Evolutionary conservation across 805 yeast species (phyloP).

Genomic region (Yarrowia keelungensis): DNA sequence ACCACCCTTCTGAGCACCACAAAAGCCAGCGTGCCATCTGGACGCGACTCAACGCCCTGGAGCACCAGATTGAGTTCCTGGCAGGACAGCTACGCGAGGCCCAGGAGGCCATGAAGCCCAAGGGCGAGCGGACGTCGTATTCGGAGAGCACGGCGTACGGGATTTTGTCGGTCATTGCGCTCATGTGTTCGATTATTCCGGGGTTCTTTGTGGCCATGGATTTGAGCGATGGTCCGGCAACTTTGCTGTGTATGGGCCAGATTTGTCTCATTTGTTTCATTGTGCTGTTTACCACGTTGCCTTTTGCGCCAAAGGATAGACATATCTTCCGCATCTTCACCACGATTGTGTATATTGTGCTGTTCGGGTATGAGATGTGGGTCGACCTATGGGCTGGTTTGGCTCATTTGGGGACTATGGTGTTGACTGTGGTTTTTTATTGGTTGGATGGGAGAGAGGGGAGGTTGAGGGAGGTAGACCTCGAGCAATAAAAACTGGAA

Average conservation of each 20-base stretch:
- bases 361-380: conserved; percentile 8
- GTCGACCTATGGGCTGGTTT: conserved; percentile 14
- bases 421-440: conserved; percentile 10
- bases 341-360: neutral
- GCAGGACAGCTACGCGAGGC: conserved; percentile 16
- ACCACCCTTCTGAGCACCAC: conserved; percentile 11
- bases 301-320: conserved; percentile 17
- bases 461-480: neutral
- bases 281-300: conserved; percentile 25
- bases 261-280: conserved; percentile 19
- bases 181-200: conserved; percentile 20
- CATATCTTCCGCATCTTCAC: conserved; percentile 23
- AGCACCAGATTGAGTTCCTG: conserved; percentile 17
- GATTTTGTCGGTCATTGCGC: conserved; percentile 12
- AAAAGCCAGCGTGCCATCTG: conserved; percentile 7
- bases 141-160: conserved; percentile 22
- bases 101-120: conserved; percentile 19
- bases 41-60: conserved; percentile 26
- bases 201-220: conserved; percentile 32
- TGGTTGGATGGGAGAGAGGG: neutral
- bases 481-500: neutral
- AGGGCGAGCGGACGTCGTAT: neutral
- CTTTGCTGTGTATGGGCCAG: conserved; percentile 22
- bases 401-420: neutral
- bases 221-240: conserved; percentile 4